Evolutionary conservation across 2,329 filamentous ascomycete species (phyloP).

Genomic region (Plenodomus biglobosus): DNA sequence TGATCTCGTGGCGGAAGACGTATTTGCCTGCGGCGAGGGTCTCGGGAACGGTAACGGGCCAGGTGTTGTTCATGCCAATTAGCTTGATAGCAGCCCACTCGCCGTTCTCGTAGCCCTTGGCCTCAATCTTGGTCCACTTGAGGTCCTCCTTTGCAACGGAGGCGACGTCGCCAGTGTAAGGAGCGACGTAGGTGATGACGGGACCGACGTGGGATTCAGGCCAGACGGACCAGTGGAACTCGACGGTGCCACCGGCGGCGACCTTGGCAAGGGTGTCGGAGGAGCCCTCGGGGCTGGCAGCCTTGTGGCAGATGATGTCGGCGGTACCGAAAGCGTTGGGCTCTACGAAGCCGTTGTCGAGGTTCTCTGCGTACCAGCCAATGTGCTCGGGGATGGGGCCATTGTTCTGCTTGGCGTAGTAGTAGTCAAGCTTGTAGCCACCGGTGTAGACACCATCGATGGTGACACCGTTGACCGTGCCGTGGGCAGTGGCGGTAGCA

Average conservation of each 20-base stretch:
- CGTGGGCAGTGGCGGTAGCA: slow-evolving; percentile 51
- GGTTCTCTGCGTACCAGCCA: slow-evolving; percentile 50
- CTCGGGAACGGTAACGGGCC: slow-evolving; percentile 50
- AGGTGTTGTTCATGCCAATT: slow-evolving; percentile 53
- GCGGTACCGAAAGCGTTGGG: slow-evolving; percentile 29
- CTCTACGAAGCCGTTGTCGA: slow-evolving; percentile 42
- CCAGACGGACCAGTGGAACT: slow-evolving; percentile 55
- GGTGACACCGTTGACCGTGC: slow-evolving; percentile 49
- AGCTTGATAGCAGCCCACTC: slow-evolving; percentile 44
- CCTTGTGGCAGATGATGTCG: slow-evolving; percentile 64
- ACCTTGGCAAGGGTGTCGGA: slow-evolving; percentile 54
- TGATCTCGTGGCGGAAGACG: slow-evolving; percentile 59
- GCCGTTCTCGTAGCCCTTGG: slow-evolving; percentile 31
- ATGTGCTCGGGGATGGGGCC: slow-evolving; percentile 35
- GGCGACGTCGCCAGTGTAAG: slow-evolving; percentile 34
- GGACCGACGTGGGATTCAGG: slow-evolving; percentile 44
- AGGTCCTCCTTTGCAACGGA: slow-evolving; percentile 40
- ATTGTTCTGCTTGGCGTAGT: slow-evolving; percentile 38
- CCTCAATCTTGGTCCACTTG: slow-evolving; percentile 46
- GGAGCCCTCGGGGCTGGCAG: slow-evolving; percentile 48
- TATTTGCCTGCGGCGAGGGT: slow-evolving; percentile 54
- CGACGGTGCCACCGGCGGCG: slow-evolving; percentile 60
- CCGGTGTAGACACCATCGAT: slow-evolving; percentile 52
- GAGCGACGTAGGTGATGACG: slow-evolving; percentile 45
- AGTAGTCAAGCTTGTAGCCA: slow-evolving; percentile 48